Evolutionary conservation across 768 basidiomycete species (phyloP).

Genomic region (Mycena filopes): DNA sequence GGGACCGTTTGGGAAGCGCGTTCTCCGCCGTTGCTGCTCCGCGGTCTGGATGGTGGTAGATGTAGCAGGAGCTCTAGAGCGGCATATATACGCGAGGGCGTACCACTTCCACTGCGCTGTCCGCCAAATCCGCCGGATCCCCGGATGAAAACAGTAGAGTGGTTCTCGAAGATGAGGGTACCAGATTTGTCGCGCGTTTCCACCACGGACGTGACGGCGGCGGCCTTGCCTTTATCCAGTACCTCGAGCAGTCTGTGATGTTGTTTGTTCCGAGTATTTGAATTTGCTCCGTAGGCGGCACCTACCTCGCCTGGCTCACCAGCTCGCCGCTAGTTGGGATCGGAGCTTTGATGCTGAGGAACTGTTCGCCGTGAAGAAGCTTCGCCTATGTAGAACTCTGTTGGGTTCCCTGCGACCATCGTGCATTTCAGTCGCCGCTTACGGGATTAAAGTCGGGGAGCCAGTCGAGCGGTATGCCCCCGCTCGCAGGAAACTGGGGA

Average conservation of each 20-base stretch:
- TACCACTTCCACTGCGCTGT: slow-evolving; percentile 84
- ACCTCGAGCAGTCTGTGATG: slow-evolving; percentile 75
- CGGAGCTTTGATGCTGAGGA: slow-evolving; percentile 84
- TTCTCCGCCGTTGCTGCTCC: slow-evolving; percentile 89
- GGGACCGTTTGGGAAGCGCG: slow-evolving; percentile 79
- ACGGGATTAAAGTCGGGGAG: slow-evolving; percentile 96
- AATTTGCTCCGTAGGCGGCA: slow-evolving; percentile 21
- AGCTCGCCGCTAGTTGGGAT: slow-evolving; percentile 89
- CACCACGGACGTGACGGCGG: slow-evolving; percentile 82
- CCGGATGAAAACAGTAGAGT: slow-evolving; percentile 91
- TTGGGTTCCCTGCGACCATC: too few species aligned
- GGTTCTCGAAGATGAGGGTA: slow-evolving; percentile 89
- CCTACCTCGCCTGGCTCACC: slow-evolving; percentile 76
- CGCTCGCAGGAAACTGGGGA: slow-evolving; percentile 85
- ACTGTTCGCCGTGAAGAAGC: slow-evolving; percentile 98
- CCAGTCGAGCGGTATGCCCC: slow-evolving; percentile 80
- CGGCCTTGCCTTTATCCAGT: slow-evolving; percentile 93
- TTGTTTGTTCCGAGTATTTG: background rate
- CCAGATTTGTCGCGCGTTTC: slow-evolving; percentile 89
- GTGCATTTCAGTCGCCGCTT: slow-evolving; percentile 35
- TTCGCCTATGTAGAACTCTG: slow-evolving; percentile 72
- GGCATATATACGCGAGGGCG: slow-evolving; percentile 10
- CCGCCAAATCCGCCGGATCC: slow-evolving; percentile 98
- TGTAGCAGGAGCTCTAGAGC: background rate
- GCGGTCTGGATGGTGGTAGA: slow-evolving; percentile 66